phyloP scores from a whole-genome alignment of 2,329 filamentous ascomycete species.

The Epichloe festucae region DNA sequence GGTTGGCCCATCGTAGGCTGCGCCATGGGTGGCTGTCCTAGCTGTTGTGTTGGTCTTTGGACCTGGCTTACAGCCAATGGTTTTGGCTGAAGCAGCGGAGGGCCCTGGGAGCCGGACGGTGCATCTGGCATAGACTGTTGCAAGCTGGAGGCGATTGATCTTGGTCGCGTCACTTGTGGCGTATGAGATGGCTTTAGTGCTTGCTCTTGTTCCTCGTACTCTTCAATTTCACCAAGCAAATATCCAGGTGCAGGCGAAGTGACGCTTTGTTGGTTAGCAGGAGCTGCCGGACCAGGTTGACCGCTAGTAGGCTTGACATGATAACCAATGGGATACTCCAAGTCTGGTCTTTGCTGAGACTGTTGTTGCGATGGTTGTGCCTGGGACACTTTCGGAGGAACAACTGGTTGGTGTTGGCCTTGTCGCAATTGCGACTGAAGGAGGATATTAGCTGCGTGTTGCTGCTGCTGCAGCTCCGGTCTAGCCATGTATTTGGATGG shows the following conservation, averaged over 20 bases:
- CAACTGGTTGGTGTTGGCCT: too few relatives aligned
- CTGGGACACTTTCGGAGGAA: not conserved
- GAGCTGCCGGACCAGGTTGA: not conserved
- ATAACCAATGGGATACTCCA: conserved; percentile 4
- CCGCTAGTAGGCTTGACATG: not conserved
- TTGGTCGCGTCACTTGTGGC: not conserved
- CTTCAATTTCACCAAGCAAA: conserved; percentile 8
- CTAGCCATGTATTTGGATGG: not conserved
- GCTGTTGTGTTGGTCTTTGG: not conserved
- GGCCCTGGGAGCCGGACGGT: not conserved
- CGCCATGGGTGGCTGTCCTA: not conserved
- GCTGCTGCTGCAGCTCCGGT: not conserved
- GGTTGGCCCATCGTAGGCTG: not conserved
- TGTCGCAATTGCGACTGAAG: not conserved
- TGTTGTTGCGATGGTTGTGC: not conserved
- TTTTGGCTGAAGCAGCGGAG: not conserved
- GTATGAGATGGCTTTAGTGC: not conserved
- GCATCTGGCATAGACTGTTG: not conserved
- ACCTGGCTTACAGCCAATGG: not conserved
- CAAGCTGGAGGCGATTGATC: conserved; percentile 1
- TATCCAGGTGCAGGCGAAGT: conserved; percentile 2
- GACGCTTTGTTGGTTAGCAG: not conserved
- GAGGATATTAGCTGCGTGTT: not conserved
- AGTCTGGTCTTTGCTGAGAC: not conserved
- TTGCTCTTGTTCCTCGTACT: conserved; percentile 8